These are phyloP conservation scores for Vanilla planifolia DNA, from an alignment of 106 monocot genomes.

Conservation along the genomic window DNA sequence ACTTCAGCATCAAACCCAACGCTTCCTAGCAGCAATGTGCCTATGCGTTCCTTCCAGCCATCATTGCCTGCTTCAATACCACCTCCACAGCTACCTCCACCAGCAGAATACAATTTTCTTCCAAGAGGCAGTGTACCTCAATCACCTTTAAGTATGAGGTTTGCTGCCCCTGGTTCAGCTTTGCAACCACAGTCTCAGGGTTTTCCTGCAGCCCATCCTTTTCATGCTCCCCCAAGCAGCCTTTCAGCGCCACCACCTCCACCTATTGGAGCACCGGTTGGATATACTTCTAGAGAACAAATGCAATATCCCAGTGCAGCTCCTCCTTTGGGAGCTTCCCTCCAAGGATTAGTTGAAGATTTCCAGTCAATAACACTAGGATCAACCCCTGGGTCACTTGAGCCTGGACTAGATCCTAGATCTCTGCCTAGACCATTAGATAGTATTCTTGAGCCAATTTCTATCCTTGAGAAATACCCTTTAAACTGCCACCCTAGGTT, in stretches of 20 bases:
- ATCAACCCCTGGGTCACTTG: constrained; percentile 76
- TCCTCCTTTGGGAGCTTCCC: constrained; percentile 40
- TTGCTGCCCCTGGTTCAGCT: constrained; percentile 24
- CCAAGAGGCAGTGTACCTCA: constrained; percentile 25
- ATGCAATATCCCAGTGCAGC: constrained; percentile 41
- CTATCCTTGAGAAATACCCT: constrained; percentile 57
- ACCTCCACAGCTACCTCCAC: constrained; percentile 17
- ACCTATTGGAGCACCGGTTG: constrained; percentile 34
- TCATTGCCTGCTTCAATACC: constrained; percentile 20
- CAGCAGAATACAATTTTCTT: constrained; percentile 14
- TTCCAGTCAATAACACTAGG: constrained; percentile 84
- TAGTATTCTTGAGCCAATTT: constrained; percentile 51
- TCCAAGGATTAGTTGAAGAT: constrained; percentile 84
- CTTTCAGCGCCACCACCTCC: constrained; percentile 20
- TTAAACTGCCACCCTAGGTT: constrained; percentile 84
- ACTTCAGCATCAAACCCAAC: constrained; percentile 25
- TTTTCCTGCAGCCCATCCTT: constrained; percentile 14
- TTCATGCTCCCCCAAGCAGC: constrained; percentile 24
- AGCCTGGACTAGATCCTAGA: constrained; percentile 59
- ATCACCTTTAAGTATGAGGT: constrained; percentile 23
- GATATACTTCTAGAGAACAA: constrained; percentile 32
- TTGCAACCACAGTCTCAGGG: constrained; percentile 23
- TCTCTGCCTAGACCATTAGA: constrained; percentile 78
- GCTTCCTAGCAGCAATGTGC: constrained; percentile 11
- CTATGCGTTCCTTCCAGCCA: constrained; percentile 18